phyloP scores from a whole-genome alignment of 805 yeast species.

The Monosporozyma unispora region DNA sequence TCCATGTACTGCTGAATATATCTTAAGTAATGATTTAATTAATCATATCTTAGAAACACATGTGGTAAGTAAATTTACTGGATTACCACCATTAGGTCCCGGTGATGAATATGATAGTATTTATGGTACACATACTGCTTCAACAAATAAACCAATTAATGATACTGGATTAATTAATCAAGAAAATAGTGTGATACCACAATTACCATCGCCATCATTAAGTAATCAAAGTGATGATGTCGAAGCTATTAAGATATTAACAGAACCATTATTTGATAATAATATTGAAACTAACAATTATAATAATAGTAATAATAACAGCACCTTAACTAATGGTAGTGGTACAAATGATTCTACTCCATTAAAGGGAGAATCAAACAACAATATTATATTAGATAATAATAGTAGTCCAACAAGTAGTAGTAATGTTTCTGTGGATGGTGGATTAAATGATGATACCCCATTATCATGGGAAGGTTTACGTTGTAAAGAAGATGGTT shows the following conservation, averaged over 20 bases:
- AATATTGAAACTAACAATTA: background rate
- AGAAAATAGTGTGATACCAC: background rate
- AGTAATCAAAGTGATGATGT: background rate
- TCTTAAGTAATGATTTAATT: slow-evolving; percentile 10
- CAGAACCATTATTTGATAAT: background rate
- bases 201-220: background rate
- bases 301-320: background rate
- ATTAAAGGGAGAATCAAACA: background rate
- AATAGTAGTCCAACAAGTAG: background rate
- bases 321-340: background rate
- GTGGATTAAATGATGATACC: background rate
- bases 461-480: slow-evolving; percentile 3
- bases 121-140: background rate
- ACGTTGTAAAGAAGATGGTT: slow-evolving; percentile 11
- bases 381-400: background rate
- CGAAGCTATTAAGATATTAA: background rate
- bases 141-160: background rate
- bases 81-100: background rate
- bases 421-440: background rate
- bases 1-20: slow-evolving; percentile 8
- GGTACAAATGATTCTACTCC: background rate
- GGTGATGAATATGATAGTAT: slow-evolving; percentile 1
- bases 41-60: slow-evolving; percentile 15
- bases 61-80: slow-evolving; percentile 10
- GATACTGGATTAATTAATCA: background rate